Base-by-base conservation (phyloP, 2,329 filamentous ascomycete genomes). In the Amylocarpus encephaloides region DNA sequence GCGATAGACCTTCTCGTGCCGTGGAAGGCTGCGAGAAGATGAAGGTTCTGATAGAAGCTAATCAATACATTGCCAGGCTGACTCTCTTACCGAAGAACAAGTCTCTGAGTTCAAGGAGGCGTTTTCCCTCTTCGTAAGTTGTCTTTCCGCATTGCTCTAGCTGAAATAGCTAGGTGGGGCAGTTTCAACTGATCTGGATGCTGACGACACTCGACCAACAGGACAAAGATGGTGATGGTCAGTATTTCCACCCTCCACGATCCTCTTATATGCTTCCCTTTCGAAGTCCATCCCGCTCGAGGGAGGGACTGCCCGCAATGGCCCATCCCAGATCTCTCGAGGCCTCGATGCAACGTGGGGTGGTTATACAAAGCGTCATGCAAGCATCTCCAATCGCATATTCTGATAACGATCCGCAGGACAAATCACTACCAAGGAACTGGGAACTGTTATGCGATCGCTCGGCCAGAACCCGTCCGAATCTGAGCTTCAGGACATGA, bases 91-190 rank as follows among this genome's bases (percentile, higher is more conserved):
- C 66, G 93, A 98, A 81, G 93, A 98, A 78, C 93, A 98, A 82
- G 93, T 98, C 71, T 97, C 93, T 71, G 93, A 98, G 79, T 98
- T 97, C 81, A 98, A 97, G 87, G 93, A 98, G 79, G 93, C 93
- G 49, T 98, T 98, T 78, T 98, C 93, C 71, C 88, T 98, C 62
- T 98, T 98, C 75, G 93, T 98, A 85, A 85, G 93, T 84, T 49
- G 53, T 40, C 39, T 49, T 32, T 46, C 12, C 22, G 29, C 32
- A 43, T 22, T 35, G 15, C 44, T 55, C 50, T 56, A 52, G 59
- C 56, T 43, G 51, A 47, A 29, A 29, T 22, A n/a, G 43, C 43
- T 42, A 26, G 51, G 42, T 52, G 30, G 43, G 44, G 55, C 11
- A 48, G 32, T 32, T 54, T 38, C 10, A 15, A 43, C 30, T 58